Percentiles rank a stretch among this genome's conserved stretches.
Conservation (phyloP, 805 yeast species). For the Wickerhamiella sorbophila region DNA sequence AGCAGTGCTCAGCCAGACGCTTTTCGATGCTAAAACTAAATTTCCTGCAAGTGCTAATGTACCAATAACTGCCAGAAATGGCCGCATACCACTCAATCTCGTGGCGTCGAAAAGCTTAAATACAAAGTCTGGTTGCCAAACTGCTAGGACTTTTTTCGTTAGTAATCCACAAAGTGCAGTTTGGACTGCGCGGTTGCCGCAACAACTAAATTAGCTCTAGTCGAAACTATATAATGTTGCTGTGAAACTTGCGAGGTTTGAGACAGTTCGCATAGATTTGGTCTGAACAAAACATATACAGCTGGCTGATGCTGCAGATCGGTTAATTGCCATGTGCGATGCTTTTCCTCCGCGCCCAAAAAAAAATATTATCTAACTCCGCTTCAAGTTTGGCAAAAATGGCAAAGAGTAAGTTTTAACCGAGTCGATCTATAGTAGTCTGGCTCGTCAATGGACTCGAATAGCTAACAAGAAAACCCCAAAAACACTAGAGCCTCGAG, state of each 20-base stretch:
- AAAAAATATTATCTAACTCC: neutral
- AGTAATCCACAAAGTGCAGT: too few relatives aligned
- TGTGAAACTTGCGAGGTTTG: neutral
- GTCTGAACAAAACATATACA: neutral
- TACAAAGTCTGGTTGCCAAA: too few relatives aligned
- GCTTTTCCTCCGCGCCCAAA: neutral
- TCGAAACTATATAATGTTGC: neutral
- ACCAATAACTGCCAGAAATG: neutral
- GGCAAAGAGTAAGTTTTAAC: neutral
- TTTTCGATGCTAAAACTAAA: neutral
- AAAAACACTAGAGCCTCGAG: conserved; percentile 12
- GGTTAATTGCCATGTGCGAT: neutral
- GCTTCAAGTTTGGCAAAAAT: neutral
- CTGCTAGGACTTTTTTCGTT: too few relatives aligned
- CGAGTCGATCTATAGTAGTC: too few relatives aligned
- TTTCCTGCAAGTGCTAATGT: neutral
- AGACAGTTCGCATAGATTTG: too few relatives aligned
- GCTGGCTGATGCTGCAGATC: neutral
- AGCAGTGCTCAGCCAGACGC: conserved; percentile 1
- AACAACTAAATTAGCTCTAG: neutral
- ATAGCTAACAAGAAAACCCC: conserved; percentile 6
- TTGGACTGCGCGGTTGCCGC: neutral
- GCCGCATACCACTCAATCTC: neutral
- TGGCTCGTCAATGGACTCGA: neutral
- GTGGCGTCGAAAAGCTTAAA: too few relatives aligned